A percentile compares a stretch with the other conserved stretches of the same genome.
phyloP scores from a whole-genome alignment of 148 eudicot genomes.

The Fagopyrum tataricum region DNA sequence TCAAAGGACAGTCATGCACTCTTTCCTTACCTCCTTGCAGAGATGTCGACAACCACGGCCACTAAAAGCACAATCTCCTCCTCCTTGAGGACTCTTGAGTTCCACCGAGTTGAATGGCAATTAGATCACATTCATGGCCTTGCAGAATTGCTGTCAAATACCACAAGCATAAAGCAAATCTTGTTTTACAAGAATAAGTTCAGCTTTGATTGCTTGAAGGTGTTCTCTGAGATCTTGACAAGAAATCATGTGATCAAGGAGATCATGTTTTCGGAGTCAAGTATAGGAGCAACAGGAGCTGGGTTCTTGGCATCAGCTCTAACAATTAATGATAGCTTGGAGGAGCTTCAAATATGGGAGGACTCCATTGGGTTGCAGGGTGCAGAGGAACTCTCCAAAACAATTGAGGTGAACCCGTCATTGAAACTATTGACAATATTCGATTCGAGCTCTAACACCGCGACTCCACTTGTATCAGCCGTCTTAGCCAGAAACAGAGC shows the following conservation, averaged over 20 bases:
- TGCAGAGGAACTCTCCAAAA: slow-evolving; percentile 81
- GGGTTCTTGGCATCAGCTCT: slow-evolving; percentile 59
- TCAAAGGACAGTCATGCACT: slow-evolving; percentile 31
- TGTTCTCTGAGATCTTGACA: slow-evolving; percentile 49
- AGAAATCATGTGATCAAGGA: slow-evolving; percentile 48
- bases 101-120: slow-evolving; percentile 72
- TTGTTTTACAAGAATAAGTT: slow-evolving; percentile 51
- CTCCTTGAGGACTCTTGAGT: slow-evolving; percentile 50
- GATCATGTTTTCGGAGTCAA: slow-evolving; percentile 57
- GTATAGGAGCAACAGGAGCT: slow-evolving; percentile 62
- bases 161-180: slow-evolving; percentile 39
- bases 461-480: slow-evolving; percentile 75
- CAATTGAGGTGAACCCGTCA: slow-evolving; percentile 75
- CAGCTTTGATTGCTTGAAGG: slow-evolving; percentile 38
- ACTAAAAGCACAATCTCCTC: slow-evolving; percentile 18
- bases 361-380: slow-evolving; percentile 75
- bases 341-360: slow-evolving; percentile 87
- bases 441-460: slow-evolving; percentile 48
- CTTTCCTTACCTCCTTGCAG: slow-evolving; percentile 38
- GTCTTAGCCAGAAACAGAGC: slow-evolving; percentile 75
- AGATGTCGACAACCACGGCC: slow-evolving; percentile 35
- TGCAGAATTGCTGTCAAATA: slow-evolving; percentile 27
- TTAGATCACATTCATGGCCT: slow-evolving; percentile 40
- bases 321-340: slow-evolving; percentile 51
- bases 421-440: slow-evolving; percentile 57